Percentiles rank a stretch among this genome's conserved stretches.
Conservation (phyloP, 768 basidiomycete genomes). For the Leccinum pellstonianum region DNA sequence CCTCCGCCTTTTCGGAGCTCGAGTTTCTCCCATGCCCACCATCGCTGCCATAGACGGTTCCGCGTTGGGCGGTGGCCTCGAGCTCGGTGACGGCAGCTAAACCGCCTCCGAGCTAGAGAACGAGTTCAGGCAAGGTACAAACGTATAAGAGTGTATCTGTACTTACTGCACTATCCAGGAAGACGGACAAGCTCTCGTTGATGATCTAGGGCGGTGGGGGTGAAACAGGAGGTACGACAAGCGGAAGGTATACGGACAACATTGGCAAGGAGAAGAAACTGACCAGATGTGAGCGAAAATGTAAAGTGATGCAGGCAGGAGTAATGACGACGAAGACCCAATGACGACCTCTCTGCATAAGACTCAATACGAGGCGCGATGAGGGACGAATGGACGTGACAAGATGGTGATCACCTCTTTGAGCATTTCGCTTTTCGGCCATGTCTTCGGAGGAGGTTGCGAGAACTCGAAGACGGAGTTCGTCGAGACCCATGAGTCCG, state of each 20-base stretch:
- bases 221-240: background rate
- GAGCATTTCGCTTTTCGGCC: conserved; percentile 65
- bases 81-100: conserved; percentile 76
- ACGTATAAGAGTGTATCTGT: conserved; percentile 43
- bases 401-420: conserved; percentile 48
- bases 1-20: conserved; percentile 65
- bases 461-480: conserved; percentile 84
- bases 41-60: conserved; percentile 92
- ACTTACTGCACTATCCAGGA: conserved; percentile 66
- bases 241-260: conserved; percentile 52
- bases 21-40: conserved; percentile 85
- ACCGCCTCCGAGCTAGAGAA: conserved; percentile 57
- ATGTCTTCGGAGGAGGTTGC: conserved; percentile 76
- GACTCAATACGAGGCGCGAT: conserved; percentile 43
- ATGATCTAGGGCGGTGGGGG: conserved; percentile 51
- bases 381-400: background rate
- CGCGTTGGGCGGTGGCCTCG: conserved; percentile 90
- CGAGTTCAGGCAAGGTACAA: conserved; percentile 49
- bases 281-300: conserved; percentile 4
- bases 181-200: conserved; percentile 82
- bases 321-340: conserved; percentile 86
- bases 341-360: conserved; percentile 71
- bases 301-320: background rate
- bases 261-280: conserved; percentile 87
- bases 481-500: conserved; percentile 92